A percentile compares a stretch with the other conserved stretches of the same genome.
Conservation (phyloP, 2,329 filamentous ascomycete genomes). For the Botrytis paeoniae region DNA sequence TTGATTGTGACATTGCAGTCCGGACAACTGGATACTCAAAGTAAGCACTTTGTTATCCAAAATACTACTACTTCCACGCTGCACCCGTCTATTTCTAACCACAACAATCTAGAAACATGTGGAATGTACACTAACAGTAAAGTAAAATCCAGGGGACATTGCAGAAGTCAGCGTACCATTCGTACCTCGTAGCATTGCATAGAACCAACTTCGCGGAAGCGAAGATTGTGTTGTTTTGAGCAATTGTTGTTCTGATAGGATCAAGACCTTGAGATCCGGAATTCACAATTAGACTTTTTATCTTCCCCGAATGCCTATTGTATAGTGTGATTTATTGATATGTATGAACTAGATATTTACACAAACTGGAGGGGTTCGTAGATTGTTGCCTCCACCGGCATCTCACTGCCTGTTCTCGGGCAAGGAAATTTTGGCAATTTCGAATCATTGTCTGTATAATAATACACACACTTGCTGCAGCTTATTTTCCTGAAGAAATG, state of each 20-base stretch:
- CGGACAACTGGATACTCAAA: background rate
- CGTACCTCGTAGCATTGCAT: background rate
- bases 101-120: background rate
- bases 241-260: background rate
- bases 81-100: background rate
- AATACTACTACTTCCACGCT: background rate
- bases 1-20: background rate
- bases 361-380: background rate
- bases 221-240: background rate
- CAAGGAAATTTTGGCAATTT: background rate
- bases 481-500: background rate
- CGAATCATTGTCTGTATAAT: background rate
- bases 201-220: slow-evolving; percentile 6
- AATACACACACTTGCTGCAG: background rate
- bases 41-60: background rate
- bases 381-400: background rate
- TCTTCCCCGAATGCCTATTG: background rate
- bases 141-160: background rate
- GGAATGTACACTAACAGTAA: background rate
- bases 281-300: no score
- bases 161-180: slow-evolving; percentile 11
- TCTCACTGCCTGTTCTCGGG: background rate
- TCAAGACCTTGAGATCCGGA: no score
- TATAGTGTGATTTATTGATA: background rate
- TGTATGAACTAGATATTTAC: background rate